phyloP scores from a whole-genome alignment of 495 filamentous ascomycete species.

The Eremomyces bilateralis region DNA sequence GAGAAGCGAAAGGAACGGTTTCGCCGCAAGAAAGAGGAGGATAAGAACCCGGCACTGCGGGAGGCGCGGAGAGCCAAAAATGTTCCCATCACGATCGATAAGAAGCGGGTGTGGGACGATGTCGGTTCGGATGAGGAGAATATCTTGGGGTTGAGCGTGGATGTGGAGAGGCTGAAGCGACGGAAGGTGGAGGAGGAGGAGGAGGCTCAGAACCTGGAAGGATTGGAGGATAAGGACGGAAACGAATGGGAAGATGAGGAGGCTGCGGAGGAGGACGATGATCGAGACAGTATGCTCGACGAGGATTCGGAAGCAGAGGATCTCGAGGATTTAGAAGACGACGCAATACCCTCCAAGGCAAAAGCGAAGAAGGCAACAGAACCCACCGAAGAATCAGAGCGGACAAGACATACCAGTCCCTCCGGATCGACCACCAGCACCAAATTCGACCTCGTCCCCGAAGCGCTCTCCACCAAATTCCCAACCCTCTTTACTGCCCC shows the following conservation, averaged over 20 bases:
- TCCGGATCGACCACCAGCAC: slow-evolving; percentile 13
- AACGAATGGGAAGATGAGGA: slow-evolving; percentile 23
- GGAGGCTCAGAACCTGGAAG: slow-evolving; percentile 23
- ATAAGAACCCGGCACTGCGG: slow-evolving; percentile 55
- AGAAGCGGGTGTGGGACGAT: slow-evolving; percentile 85
- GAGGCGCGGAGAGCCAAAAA: slow-evolving; percentile 53
- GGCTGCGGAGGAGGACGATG: slow-evolving; percentile 21
- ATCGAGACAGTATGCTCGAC: slow-evolving; percentile 50
- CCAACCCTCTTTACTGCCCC: slow-evolving; percentile 54
- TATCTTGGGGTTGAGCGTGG: slow-evolving; percentile 46
- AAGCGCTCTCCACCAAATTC: slow-evolving; percentile 29
- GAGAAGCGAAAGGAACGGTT: slow-evolving; percentile 57
- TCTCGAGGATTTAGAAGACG: slow-evolving; percentile 21
- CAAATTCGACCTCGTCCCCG: slow-evolving; percentile 20
- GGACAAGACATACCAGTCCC: slow-evolving; percentile 9
- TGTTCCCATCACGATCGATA: slow-evolving; percentile 64
- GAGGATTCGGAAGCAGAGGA: slow-evolving; percentile 23
- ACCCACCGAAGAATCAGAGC: background rate
- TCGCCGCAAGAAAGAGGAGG: slow-evolving; percentile 59
- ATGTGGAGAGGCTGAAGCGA: slow-evolving; percentile 24
- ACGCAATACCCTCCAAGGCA: slow-evolving; percentile 4
- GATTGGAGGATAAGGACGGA: slow-evolving; percentile 3
- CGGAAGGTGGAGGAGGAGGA: slow-evolving; percentile 31
- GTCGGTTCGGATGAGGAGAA: slow-evolving; percentile 45
- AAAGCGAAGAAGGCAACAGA: slow-evolving; percentile 4